phyloP scores from a whole-genome alignment of 2,329 filamentous ascomycete species.

The Claviceps purpurea region DNA sequence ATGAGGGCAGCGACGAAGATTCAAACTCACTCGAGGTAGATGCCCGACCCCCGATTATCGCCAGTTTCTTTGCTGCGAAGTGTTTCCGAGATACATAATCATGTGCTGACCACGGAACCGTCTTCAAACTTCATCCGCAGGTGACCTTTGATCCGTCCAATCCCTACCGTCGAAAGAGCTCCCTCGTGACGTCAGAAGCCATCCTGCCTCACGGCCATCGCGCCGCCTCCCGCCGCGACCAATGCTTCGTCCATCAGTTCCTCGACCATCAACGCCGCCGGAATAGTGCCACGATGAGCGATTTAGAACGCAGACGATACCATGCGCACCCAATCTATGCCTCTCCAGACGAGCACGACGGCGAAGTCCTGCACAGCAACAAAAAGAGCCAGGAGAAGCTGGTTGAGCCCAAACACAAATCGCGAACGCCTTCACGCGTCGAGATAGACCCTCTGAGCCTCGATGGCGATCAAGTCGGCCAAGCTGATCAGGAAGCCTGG shows the following conservation, averaged over 20 bases:
- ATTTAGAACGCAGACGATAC: conserved; percentile 15
- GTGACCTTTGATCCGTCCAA: conserved; percentile 50
- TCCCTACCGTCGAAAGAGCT: conserved; percentile 52
- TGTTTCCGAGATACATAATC: neutral
- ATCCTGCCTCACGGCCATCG: conserved; percentile 18
- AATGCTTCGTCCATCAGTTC: conserved; percentile 53
- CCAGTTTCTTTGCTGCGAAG: neutral
- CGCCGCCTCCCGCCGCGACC: conserved; percentile 25
- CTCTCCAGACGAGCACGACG: conserved; percentile 7
- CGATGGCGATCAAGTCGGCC: conserved; percentile 31
- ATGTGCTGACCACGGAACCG: neutral
- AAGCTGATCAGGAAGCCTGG: conserved; percentile 45
- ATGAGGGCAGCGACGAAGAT: conserved; percentile 32
- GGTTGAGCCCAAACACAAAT: conserved; percentile 12
- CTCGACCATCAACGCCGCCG: conserved; percentile 40
- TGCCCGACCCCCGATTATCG: neutral
- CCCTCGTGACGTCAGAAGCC: conserved; percentile 40
- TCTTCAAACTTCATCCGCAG: conserved; percentile 17
- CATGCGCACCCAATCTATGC: conserved; percentile 17
- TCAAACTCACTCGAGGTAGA: conserved; percentile 35
- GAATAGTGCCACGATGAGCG: conserved; percentile 13
- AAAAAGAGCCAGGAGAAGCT: conserved; percentile 10
- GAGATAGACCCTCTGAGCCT: conserved; percentile 27
- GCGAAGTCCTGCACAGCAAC: conserved; percentile 7
- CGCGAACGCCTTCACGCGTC: conserved; percentile 13